A percentile compares a stretch with the other conserved stretches of the same genome.
These are phyloP conservation scores for Cladochytrium replicatum DNA, from an alignment of 192 early-diverging fungal genomes.

Conservation along the genomic window DNA sequence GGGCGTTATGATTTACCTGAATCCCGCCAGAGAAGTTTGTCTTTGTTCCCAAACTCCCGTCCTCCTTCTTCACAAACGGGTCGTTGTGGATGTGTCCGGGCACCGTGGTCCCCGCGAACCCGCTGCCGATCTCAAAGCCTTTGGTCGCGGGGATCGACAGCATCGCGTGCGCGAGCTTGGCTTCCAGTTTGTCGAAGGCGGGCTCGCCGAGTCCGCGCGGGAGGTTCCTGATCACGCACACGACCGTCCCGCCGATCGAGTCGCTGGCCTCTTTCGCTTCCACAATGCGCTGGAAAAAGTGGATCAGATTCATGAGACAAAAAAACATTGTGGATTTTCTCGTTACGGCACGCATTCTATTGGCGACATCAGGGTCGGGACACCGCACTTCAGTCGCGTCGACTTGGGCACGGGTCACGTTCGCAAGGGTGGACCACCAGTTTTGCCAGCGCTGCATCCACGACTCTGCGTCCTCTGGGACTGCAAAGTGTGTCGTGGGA, in stretches of 20 bases:
- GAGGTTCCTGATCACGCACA: conserved; percentile 90
- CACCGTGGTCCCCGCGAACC: conserved; percentile 79
- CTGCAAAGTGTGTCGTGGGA: conserved; percentile 36
- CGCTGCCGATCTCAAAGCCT: conserved; percentile 93
- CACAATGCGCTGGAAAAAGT: conserved; percentile 57
- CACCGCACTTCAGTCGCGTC: conserved; percentile 84
- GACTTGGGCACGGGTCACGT: conserved; percentile 59
- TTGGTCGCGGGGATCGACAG: conserved; percentile 97
- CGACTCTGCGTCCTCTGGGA: conserved; percentile 28
- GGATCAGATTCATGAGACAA: not conserved
- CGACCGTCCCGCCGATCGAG: conserved; percentile 91
- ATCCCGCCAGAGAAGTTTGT: conserved; percentile 96
- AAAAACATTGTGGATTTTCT: not conserved
- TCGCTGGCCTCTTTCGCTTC: conserved; percentile 68
- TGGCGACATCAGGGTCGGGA: conserved; percentile 63
- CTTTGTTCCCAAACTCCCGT: conserved; percentile 62
- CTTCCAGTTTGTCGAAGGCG: conserved; percentile 97
- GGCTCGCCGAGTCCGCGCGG: conserved; percentile 93
- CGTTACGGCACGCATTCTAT: conserved; percentile 69
- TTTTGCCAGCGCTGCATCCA: conserved; percentile 48
- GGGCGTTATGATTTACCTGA: conserved; percentile 42
- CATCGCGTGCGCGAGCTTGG: conserved; percentile 94
- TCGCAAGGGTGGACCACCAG: conserved; percentile 54
- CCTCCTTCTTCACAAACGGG: conserved; percentile 58
- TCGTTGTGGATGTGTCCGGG: conserved; percentile 91